Evolutionary conservation across 1,284 basidiomycete species (phyloP).

Genomic region (Ustilago cynodontis): DNA sequence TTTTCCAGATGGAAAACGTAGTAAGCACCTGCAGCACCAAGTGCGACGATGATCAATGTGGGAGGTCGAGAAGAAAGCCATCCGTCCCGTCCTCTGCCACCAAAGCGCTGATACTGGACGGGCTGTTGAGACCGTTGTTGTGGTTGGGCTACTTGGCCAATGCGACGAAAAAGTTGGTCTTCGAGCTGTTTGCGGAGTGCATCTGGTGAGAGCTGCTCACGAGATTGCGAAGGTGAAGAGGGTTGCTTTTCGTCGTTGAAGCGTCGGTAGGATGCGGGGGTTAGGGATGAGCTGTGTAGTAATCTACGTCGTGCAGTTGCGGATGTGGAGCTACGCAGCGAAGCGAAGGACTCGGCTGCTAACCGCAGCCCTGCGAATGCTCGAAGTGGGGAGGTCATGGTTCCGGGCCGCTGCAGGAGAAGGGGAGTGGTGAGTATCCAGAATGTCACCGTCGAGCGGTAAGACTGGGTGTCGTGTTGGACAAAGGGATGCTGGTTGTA

Average conservation of each 20-base stretch:
- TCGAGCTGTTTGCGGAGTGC: constrained; percentile 34
- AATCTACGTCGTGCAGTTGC: neutral
- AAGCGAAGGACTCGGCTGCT: constrained; percentile 6
- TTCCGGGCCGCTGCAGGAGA: neutral
- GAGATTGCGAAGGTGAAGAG: neutral
- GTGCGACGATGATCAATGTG: constrained; percentile 41
- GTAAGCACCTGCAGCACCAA: constrained; percentile 58
- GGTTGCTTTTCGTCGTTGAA: constrained; percentile 9
- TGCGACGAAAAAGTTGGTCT: constrained; percentile 38
- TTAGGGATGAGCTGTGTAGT: neutral
- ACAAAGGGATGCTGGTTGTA: neutral
- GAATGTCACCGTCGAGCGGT: neutral
- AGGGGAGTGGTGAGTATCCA: too few relatives aligned
- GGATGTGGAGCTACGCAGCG: neutral
- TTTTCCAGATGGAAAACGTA: constrained; percentile 65
- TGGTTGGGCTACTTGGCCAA: constrained; percentile 19
- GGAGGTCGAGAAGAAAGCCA: constrained; percentile 39
- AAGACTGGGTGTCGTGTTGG: neutral
- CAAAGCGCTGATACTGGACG: constrained; percentile 39
- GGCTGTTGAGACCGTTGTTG: constrained; percentile 19
- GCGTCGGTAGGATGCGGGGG: constrained; percentile 8
- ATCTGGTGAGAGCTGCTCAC: constrained; percentile 34
- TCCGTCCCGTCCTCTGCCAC: constrained; percentile 21
- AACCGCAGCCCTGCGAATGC: neutral
- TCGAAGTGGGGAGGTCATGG: constrained; percentile 15